phyloP scores from a whole-genome alignment of 2,329 filamentous ascomycete species.

The Ceratocystis ficicola region DNA sequence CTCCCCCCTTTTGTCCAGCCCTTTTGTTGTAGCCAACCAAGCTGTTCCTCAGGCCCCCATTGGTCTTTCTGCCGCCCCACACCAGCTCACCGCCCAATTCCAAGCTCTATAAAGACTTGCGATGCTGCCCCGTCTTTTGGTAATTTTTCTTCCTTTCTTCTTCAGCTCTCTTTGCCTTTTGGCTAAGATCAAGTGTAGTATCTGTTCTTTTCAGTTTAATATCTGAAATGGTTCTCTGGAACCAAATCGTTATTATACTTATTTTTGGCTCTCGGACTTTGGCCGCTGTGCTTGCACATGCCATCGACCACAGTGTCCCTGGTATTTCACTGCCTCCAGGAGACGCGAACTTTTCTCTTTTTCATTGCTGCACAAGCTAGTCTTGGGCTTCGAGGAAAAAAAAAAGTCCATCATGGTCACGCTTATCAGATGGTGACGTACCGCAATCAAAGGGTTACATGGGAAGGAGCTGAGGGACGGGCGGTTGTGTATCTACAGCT shows the following conservation, averaged over 20 bases:
- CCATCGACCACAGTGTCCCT: slow-evolving; percentile 22
- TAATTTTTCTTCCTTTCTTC: slow-evolving; percentile 21
- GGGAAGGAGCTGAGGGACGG: background rate
- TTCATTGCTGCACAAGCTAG: slow-evolving; percentile 22
- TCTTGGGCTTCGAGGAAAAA: slow-evolving; percentile 19
- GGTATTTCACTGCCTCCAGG: slow-evolving; percentile 24
- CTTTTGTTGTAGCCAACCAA: background rate
- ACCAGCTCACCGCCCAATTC: background rate
- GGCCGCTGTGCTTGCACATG: slow-evolving; percentile 23
- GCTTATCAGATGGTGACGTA: background rate
- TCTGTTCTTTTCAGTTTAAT: slow-evolving; percentile 98
- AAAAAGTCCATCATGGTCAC: background rate
- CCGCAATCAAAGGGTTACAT: background rate
- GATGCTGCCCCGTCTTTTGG: background rate
- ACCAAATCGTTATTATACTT: slow-evolving; percentile 67
- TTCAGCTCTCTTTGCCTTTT: slow-evolving; percentile 33
- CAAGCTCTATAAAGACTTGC: slow-evolving; percentile 12
- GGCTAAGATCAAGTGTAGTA: slow-evolving; percentile 92
- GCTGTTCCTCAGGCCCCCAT: background rate
- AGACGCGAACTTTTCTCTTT: slow-evolving; percentile 22
- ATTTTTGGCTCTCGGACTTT: slow-evolving; percentile 39
- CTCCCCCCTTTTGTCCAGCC: background rate
- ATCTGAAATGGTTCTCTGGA: slow-evolving; percentile 71
- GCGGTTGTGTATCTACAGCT: no score
- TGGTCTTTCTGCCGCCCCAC: background rate